Percentiles rank a stretch among this genome's conserved stretches.
Evolutionary conservation across 2,329 filamentous ascomycete species (phyloP).

Genomic region (Escovopsis sp.): DNA sequence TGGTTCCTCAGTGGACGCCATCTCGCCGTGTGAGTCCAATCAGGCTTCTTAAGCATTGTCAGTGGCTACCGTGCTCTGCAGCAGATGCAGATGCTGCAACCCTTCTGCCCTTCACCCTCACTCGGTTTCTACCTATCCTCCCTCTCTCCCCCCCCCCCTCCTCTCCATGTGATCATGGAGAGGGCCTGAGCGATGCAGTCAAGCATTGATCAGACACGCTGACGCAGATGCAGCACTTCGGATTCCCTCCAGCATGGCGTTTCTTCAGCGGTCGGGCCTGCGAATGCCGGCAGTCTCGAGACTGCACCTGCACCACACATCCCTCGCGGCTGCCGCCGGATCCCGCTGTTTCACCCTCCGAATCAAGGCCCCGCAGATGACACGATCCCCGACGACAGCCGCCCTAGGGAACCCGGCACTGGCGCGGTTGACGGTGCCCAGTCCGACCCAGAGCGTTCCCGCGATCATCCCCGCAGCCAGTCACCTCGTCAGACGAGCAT

Average conservation of each 20-base stretch:
- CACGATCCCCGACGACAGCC: neutral
- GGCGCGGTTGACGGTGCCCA: slow-evolving; percentile 1
- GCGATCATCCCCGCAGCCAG: slow-evolving; percentile 1
- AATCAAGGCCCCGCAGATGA: neutral
- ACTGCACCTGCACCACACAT: slow-evolving; percentile 7
- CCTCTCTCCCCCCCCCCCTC: too few relatives aligned
- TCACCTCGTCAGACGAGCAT: slow-evolving; percentile 5
- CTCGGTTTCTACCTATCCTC: too few relatives aligned
- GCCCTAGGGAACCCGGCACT: neutral
- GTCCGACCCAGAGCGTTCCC: neutral
- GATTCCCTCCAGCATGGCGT: slow-evolving; percentile 8
- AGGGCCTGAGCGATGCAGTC: too few relatives aligned
- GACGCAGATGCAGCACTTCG: neutral
- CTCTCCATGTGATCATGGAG: too few relatives aligned
- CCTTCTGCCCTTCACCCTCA: too few relatives aligned
- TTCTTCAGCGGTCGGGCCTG: slow-evolving; percentile 13
- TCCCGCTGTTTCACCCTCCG: slow-evolving; percentile 3
- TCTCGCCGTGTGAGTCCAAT: neutral
- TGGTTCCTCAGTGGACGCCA: neutral
- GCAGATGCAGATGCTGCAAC: too few relatives aligned
- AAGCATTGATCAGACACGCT: neutral
- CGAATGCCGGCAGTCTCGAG: slow-evolving; percentile 11
- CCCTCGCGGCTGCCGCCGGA: slow-evolving; percentile 4
- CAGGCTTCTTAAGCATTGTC: too few relatives aligned
- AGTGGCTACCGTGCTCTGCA: too few relatives aligned